Evolutionary conservation across 2,329 filamentous ascomycete species (phyloP).

Genomic region (Botrytis medusae): DNA sequence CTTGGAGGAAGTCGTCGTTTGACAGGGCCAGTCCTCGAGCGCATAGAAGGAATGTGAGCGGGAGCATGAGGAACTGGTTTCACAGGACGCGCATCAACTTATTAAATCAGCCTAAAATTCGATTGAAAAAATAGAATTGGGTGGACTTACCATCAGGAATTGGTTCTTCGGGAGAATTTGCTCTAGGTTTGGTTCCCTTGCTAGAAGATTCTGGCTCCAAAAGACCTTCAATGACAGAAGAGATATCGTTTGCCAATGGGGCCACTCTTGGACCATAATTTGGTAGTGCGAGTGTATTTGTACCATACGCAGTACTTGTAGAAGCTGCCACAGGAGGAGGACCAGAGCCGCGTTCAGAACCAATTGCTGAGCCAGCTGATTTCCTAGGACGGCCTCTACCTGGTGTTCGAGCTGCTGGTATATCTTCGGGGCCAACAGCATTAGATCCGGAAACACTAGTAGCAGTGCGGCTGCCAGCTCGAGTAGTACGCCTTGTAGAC

Average conservation of each 20-base stretch:
- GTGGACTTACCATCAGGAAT: slow-evolving; percentile 6
- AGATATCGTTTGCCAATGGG: slow-evolving; percentile 25
- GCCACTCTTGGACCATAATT: slow-evolving; percentile 20
- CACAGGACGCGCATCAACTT: background rate
- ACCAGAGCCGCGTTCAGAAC: slow-evolving; percentile 9
- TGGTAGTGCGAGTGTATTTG: slow-evolving; percentile 30
- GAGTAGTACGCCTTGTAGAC: slow-evolving; percentile 34
- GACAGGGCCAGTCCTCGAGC: slow-evolving; percentile 6
- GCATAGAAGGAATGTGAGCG: slow-evolving; percentile 6
- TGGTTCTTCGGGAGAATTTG: background rate
- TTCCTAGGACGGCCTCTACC: slow-evolving; percentile 21
- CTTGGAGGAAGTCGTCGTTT: slow-evolving; percentile 7
- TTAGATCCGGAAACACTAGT: slow-evolving; percentile 29
- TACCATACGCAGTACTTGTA: slow-evolving; percentile 37
- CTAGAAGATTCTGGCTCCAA: slow-evolving; percentile 24
- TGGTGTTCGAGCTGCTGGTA: slow-evolving; percentile 24
- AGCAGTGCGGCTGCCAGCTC: slow-evolving; percentile 32
- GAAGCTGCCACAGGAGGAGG: slow-evolving; percentile 30
- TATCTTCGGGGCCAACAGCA: slow-evolving; percentile 26
- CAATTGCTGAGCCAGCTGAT: slow-evolving; percentile 4
- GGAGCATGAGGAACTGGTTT: background rate
- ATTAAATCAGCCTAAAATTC: background rate
- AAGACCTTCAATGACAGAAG: slow-evolving; percentile 27
- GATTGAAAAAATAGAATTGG: background rate
- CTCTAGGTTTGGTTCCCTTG: background rate